Base-by-base conservation (phyloP, 345 rosid species). In the Pseudoturritis turrita region DNA sequence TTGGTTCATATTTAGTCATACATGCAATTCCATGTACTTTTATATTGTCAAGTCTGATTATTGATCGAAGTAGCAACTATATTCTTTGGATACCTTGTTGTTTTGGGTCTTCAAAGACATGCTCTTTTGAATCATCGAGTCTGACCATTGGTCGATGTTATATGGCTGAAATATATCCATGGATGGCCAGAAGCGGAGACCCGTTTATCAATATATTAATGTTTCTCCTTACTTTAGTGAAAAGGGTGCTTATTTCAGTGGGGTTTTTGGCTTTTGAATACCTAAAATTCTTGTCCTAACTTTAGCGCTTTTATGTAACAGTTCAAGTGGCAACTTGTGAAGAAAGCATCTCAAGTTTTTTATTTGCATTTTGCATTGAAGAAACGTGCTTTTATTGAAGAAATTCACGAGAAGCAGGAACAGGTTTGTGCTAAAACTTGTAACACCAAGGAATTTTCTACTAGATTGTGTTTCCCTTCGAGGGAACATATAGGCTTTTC, bases 341-440 rank as follows among this genome's bases (percentile, higher is more conserved):
- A 89, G 94, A 91, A 89, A 76, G 96, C 98, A 25, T 81, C 99
- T 10, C 94, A 95, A 69, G 96, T 95, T 10, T 80, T 95, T 66
- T 89, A 87, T 81, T 78, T 95, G 61, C 99, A 95, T 77, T 92
- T 95, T 78, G 88, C 90, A 1, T 77, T 95, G 88, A 92, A 95
- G 90, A 91, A 80, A 75, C 91, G 99, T 29, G 88, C 86, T 2
- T 83, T 95, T 82, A 76, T 95, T 35, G 98, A 95, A 84, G 99
- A 95, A 77, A 89, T 95, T 79, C 97, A 88, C 3, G 99, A 89
- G 90, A 95, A 88, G 86, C 99, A 95, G 75, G 99, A 95, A 78
- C 99, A 95, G 94, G 99, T 95, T 45, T 63, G 85, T 78, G 55
- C 23, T 28, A 28, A 54, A 65, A 10, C 19, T 52, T 45, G 14